Base-by-base conservation (phyloP, 192 early-diverging fungal species). In the Chytriomyces sp. region DNA sequence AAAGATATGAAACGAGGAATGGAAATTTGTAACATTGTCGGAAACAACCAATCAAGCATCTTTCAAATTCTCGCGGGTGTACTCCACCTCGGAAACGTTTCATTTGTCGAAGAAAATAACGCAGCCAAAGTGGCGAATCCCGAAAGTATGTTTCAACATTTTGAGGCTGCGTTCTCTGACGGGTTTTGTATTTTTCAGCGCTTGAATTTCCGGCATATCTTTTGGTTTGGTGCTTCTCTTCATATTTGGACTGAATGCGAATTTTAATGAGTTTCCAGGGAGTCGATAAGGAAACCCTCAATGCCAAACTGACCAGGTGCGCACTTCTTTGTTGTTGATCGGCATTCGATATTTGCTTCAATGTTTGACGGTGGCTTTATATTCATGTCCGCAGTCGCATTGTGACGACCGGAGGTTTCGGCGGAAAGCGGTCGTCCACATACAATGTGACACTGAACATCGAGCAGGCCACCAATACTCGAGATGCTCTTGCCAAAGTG, bases 1-100 rank as follows among this genome's bases (percentile, higher is more conserved):
- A 78, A 75, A 7, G 96, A 94, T 46, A 98, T 97, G 80, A 82
- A 91, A 85, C 83, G 91, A 67, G 93, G 97, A n/a, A 98, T 99
- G 95, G 82, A 88, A 50, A 88, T 98, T 28, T 97, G 98, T 85
- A 93, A 95, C 20, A 89, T 99, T 20, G 82, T 89, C 13, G 83
- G 89, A 46, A 81, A 86, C 16, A 94, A 98, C 72, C 93, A 97
- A 83, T 87, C 89, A 73, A 87, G 92, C 45, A 94, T 99, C 53
- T 93, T 96, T 80, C 87, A 93, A 69, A 96, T 98, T 84, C 83
- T 99, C 48, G 94, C 96, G 9, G 93, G 92, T 48, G 92, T 99
- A 75, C 86, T 99, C 80, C 98, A 98, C 91, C 84, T 99, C 48
- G 98, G 98, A 69, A 99, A 99, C 79, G 85, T 96, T 28, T 87